phyloP scores from a whole-genome alignment of 345 rosid species.

The Eucalyptus regnans region DNA sequence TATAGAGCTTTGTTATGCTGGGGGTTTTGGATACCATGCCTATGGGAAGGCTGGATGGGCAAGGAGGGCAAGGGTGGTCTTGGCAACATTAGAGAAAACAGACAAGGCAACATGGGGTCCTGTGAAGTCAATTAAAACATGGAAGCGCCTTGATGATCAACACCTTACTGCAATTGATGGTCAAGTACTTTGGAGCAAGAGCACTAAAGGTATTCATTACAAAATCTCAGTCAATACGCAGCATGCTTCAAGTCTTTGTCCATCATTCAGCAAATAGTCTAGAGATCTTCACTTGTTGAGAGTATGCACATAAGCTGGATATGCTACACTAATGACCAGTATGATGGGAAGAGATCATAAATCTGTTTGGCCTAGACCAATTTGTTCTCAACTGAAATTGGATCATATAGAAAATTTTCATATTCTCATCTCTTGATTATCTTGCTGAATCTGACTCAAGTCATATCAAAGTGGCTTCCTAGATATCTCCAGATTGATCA shows the following conservation, averaged over 20 bases:
- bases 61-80: conserved; percentile 72
- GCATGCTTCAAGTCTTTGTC: not conserved
- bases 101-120: conserved; percentile 51
- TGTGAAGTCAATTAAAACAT: conserved; percentile 69
- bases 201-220: conserved; percentile 19
- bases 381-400: not conserved
- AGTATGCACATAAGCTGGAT: not conserved
- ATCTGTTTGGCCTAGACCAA: not conserved
- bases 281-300: not conserved
- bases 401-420: not conserved
- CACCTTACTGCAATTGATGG: conserved; percentile 45
- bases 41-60: conserved; percentile 91
- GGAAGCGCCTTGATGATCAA: conserved; percentile 90
- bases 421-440: not conserved
- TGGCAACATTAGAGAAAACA: conserved; percentile 56
- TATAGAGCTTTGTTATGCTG: conserved; percentile 84
- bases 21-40: conserved; percentile 93
- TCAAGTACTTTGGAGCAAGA: conserved; percentile 73
- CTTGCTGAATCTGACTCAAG: not conserved
- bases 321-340: not conserved
- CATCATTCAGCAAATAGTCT: not conserved
- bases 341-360: not conserved
- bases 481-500: not conserved
- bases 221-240: not conserved
- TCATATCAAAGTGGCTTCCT: not conserved